Percentiles rank a stretch among this genome's conserved stretches.
phyloP scores from a whole-genome alignment of 345 rosid species.

The Boechera divaricarpa region DNA sequence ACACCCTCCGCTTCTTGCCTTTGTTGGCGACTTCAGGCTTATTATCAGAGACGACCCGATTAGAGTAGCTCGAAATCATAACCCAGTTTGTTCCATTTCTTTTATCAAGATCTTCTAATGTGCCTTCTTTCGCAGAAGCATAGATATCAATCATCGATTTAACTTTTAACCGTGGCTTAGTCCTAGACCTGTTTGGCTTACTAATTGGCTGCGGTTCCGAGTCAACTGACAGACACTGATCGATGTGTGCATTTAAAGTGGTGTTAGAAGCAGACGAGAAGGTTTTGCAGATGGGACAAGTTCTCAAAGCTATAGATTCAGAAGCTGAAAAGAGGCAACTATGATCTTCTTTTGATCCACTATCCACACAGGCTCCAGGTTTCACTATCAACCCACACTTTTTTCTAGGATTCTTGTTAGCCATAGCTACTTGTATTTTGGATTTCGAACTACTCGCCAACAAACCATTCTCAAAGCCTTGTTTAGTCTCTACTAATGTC shows the following conservation, averaged over 20 bases:
- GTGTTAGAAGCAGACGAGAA: slow-evolving; percentile 98
- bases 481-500: slow-evolving; percentile 19
- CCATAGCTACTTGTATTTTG: slow-evolving; percentile 53
- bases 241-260: slow-evolving; percentile 96
- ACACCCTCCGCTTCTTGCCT: slow-evolving; percentile 54
- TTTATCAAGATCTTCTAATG: slow-evolving; percentile 47
- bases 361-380: slow-evolving; percentile 62
- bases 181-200: slow-evolving; percentile 65
- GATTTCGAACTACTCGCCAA: slow-evolving; percentile 55
- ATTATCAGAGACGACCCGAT: slow-evolving; percentile 48
- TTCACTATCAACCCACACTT: slow-evolving; percentile 77
- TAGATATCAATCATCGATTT: slow-evolving; percentile 83
- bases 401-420: slow-evolving; percentile 53
- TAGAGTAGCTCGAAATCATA: slow-evolving; percentile 52
- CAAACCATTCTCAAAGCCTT: slow-evolving; percentile 55
- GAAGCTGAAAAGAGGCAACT: slow-evolving; percentile 50
- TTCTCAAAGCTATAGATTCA: slow-evolving; percentile 51
- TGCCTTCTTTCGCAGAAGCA: slow-evolving; percentile 61
- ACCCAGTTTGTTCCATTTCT: slow-evolving; percentile 49
- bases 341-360: slow-evolving; percentile 60
- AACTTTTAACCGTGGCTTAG: slow-evolving; percentile 68
- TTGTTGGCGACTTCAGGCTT: slow-evolving; percentile 44
- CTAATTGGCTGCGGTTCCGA: slow-evolving; percentile 59
- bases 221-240: slow-evolving; percentile 88
- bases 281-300: slow-evolving; percentile 98